Evolutionary conservation across 192 early-diverging fungal species (phyloP).

Genomic region (Chytriomyces confervae): DNA sequence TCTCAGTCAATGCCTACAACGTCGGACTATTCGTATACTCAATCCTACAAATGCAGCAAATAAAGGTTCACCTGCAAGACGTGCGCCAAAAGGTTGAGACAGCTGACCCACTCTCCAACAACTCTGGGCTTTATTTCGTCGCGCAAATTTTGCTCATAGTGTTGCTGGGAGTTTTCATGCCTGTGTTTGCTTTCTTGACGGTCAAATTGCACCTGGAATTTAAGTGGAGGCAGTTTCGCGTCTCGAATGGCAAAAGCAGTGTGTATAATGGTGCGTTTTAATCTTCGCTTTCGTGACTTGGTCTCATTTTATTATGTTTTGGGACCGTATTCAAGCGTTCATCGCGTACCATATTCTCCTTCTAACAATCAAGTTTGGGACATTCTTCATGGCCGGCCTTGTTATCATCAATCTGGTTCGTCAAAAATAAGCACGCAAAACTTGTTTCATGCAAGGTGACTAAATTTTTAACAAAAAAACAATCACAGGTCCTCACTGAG

Average conservation of each 20-base stretch:
- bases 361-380: conserved; percentile 8
- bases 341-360: conserved; percentile 9
- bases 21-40: conserved; percentile 28
- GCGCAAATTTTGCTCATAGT: conserved; percentile 7
- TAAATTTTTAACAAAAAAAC: neutral
- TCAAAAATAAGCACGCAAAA: neutral
- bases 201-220: neutral
- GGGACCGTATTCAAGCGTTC: neutral
- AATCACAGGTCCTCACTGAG: conserved; percentile 6
- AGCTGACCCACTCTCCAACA: neutral
- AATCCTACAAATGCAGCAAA: conserved; percentile 16
- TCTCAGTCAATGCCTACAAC: conserved; percentile 22
- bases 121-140: neutral
- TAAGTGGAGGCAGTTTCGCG: conserved; percentile 17
- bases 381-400: neutral
- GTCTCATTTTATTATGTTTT: neutral
- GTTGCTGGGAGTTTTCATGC: conserved; percentile 16
- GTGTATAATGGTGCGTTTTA: neutral
- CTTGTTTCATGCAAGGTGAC: neutral
- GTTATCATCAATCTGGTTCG: conserved; percentile 15
- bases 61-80: neutral
- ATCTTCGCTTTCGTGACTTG: neutral
- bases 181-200: neutral
- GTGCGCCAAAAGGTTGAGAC: neutral
- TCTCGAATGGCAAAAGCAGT: conserved; percentile 2